These are phyloP conservation scores for Dioscorea zingiberensis DNA, from an alignment of 106 monocot genomes.

Conservation along the genomic window DNA sequence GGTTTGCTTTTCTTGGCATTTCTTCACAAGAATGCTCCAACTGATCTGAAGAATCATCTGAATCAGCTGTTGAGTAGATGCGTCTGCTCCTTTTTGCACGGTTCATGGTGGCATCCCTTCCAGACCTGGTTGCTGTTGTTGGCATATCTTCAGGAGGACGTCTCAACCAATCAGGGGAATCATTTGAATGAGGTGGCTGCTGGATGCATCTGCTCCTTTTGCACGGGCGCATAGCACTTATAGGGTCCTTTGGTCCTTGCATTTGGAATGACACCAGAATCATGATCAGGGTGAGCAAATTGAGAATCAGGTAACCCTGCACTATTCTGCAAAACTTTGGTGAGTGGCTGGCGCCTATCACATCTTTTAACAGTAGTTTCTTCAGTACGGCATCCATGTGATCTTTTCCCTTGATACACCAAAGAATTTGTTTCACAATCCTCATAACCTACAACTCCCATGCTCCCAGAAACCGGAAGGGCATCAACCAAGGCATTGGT, in stretches of 20 bases:
- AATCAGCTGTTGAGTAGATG: constrained; percentile 28
- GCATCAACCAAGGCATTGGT: constrained; percentile 19
- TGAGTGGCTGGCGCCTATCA: constrained; percentile 58
- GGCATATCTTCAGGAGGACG: too few species aligned
- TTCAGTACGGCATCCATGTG: constrained; percentile 29
- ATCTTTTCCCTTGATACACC: constrained; percentile 43
- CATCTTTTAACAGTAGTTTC: constrained; percentile 60
- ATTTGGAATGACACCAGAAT: constrained; percentile 4
- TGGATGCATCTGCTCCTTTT: constrained; percentile 16
- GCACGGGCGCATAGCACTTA: constrained; percentile 9
- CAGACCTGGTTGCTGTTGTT: too few species aligned
- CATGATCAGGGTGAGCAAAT: constrained; percentile 16
- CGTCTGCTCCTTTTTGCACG: neutral
- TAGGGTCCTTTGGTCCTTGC: constrained; percentile 17
- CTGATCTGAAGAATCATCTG: constrained; percentile 29
- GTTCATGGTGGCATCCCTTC: too few species aligned
- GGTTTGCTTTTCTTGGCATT: constrained; percentile 19
- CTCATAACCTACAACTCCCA: constrained; percentile 15
- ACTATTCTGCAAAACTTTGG: constrained; percentile 73
- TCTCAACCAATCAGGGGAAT: too few species aligned
- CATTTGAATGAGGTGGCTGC: too few species aligned
- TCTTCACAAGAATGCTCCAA: constrained; percentile 40
- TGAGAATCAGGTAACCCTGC: constrained; percentile 38
- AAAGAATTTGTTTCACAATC: constrained; percentile 20
- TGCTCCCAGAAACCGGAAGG: constrained; percentile 15